Evolutionary conservation across 192 early-diverging fungal genomes (phyloP).

Genomic region (Chytriomyces sp.): DNA sequence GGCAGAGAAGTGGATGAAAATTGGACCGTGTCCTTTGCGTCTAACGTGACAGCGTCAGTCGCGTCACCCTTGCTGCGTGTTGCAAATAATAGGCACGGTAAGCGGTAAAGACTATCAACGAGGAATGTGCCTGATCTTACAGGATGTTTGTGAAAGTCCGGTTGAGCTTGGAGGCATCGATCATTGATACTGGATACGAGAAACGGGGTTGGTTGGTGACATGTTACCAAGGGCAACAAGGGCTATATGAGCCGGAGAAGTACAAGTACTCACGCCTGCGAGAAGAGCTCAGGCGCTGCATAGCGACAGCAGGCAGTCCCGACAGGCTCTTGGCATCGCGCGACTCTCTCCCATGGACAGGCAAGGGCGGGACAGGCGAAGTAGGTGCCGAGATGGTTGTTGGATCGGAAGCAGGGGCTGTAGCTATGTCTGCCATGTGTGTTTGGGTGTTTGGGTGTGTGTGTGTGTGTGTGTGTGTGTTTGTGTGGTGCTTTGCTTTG

Average conservation of each 20-base stretch:
- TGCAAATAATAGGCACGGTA: not conserved
- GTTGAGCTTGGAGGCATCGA: not conserved
- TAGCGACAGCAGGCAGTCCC: not conserved
- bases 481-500: too few species aligned
- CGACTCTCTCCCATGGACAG: too few species aligned
- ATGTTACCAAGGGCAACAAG: not conserved
- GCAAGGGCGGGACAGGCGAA: too few species aligned
- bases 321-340: not conserved
- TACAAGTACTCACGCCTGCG: not conserved
- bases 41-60: not conserved
- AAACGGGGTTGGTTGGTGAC: not conserved
- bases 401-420: too few species aligned
- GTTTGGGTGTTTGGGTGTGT: too few species aligned
- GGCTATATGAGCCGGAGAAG: not conserved
- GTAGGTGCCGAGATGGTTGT: too few species aligned
- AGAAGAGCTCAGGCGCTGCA: not conserved
- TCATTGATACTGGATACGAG: slow-evolving; percentile 4
- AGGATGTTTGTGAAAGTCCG: not conserved
- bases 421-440: too few species aligned
- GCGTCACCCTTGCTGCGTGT: not conserved
- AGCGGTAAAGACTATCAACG: not conserved
- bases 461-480: too few species aligned
- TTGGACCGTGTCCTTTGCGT: slow-evolving; percentile 15
- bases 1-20: slow-evolving; percentile 22
- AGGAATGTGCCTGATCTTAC: not conserved